Base-by-base conservation (phyloP, 1,139 yeast genomes). In the Yamadazyma diospyri region DNA sequence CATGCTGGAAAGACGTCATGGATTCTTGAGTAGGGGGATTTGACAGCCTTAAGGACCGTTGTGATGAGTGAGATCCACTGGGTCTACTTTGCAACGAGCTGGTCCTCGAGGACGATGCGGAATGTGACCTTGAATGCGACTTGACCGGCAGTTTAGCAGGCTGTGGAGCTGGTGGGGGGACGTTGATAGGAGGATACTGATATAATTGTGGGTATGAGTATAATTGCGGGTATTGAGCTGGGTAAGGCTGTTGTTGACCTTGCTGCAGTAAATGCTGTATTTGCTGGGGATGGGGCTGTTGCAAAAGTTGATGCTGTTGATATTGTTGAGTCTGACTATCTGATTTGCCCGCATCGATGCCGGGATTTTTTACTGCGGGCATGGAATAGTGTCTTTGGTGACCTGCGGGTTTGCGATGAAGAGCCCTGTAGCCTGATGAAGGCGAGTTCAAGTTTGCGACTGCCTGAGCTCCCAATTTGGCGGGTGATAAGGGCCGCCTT, bases 391-490 rank as follows among this genome's bases (percentile, higher is more conserved):
- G 71, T 6, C 75, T 55, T 45, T 64, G 72, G 42, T 68, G 73
- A 35, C 36, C 45, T 16, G 59, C 50, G 6, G 32, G 19, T 6
- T 18, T 24, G 9, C 30, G 25, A 20, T 22, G 30, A 8, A 53
- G 42, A 20, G 46, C 40, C 9, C 59, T 45, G 41, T 57, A 64
- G 3, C 60, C 57, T 1, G 59, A 46, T 5, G 60, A 56, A 12
- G 70, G 70, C 4, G 61, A 51, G 1, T 63, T 49, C 12, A 78
- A 54, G 29, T 71, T 71, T 2, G 86, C 81, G 1, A 81, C 84
- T 0, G 87, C 86, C 16, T 72, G 76, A 1, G 87, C 87, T 1
- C 88, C 88, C 8, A 80, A 66, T 46, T 78, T 78, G 0, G 87
- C 84, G 0, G 89, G 89, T 2, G 87, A 81, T 17, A 72, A 33